A percentile compares a stretch with the other conserved stretches of the same genome.
These are phyloP conservation scores for Aeminium ludgeri DNA, from an alignment of 495 filamentous ascomycete species.

Conservation along the genomic window DNA sequence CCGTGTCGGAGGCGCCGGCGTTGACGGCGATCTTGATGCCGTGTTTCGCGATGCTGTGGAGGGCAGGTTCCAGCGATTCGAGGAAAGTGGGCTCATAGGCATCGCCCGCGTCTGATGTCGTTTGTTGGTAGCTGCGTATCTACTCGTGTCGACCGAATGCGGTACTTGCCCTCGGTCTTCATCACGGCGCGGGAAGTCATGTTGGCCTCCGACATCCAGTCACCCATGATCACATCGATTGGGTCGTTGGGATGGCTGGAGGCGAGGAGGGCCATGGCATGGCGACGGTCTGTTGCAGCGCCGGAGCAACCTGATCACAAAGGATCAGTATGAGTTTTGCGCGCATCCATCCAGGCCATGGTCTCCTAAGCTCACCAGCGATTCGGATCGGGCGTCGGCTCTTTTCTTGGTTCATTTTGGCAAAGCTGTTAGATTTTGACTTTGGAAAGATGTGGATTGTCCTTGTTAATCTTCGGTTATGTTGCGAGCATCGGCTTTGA, in stretches of 20 bases:
- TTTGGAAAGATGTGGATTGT: too few species aligned
- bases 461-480: too few species aligned
- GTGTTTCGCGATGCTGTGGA: slow-evolving; percentile 33
- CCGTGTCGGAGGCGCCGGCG: slow-evolving; percentile 37
- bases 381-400: slow-evolving; percentile 18
- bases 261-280: slow-evolving; percentile 38
- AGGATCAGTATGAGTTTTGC: too few species aligned
- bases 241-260: slow-evolving; percentile 32
- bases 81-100: slow-evolving; percentile 39
- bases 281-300: slow-evolving; percentile 38
- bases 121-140: neutral
- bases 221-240: slow-evolving; percentile 39
- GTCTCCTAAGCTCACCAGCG: slow-evolving; percentile 13
- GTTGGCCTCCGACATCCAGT: slow-evolving; percentile 42
- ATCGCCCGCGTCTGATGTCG: slow-evolving; percentile 13
- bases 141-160: too few species aligned
- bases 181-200: slow-evolving; percentile 33
- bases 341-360: too few species aligned
- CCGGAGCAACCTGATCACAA: slow-evolving; percentile 31
- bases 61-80: slow-evolving; percentile 34
- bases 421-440: too few species aligned
- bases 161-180: slow-evolving; percentile 22
- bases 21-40: slow-evolving; percentile 42
- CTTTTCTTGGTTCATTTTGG: too few species aligned
- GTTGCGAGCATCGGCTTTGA: too few species aligned